A percentile compares a stretch with the other conserved stretches of the same genome.
phyloP scores from a whole-genome alignment of 2,329 filamentous ascomycete genomes.

The Fusarium tanahbumbuense region DNA sequence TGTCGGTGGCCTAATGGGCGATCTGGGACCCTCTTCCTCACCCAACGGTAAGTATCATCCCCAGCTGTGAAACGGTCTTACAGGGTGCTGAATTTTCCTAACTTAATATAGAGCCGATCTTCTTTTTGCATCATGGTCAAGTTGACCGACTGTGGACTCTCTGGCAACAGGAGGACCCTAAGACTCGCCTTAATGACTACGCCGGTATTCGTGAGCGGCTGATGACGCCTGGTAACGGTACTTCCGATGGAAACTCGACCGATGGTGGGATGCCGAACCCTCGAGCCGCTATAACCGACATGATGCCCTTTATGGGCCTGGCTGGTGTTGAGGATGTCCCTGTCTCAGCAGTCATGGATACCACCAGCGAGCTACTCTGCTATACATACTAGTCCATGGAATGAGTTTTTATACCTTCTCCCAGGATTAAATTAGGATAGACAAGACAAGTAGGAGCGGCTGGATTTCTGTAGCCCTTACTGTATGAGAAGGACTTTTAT shows the following conservation, averaged over 20 bases:
- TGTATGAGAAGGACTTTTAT: too few species aligned
- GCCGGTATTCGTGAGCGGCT: slow-evolving; percentile 8
- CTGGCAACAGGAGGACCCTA: not conserved
- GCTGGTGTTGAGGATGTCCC: not conserved
- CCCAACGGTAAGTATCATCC: not conserved
- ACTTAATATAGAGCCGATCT: not conserved
- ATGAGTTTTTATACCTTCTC: too few species aligned
- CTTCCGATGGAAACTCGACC: not conserved
- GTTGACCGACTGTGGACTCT: not conserved
- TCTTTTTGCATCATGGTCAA: not conserved
- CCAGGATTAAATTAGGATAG: too few species aligned
- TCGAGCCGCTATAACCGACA: not conserved
- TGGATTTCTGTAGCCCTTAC: too few species aligned
- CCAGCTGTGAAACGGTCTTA: rapidly evolving
- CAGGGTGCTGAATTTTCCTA: not conserved
- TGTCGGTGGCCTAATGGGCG: not conserved
- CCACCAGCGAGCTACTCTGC: not conserved
- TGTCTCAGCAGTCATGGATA: not conserved
- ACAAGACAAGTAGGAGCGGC: rapidly evolving
- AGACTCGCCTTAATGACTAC: not conserved
- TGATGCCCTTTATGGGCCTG: not conserved
- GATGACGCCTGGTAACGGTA: not conserved
- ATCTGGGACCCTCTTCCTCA: not conserved
- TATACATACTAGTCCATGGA: not conserved
- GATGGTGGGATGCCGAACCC: not conserved